Percentiles rank a stretch among this genome's conserved stretches.
phyloP scores from a whole-genome alignment of 306 rosid genomes.

The Medicago lupulina region DNA sequence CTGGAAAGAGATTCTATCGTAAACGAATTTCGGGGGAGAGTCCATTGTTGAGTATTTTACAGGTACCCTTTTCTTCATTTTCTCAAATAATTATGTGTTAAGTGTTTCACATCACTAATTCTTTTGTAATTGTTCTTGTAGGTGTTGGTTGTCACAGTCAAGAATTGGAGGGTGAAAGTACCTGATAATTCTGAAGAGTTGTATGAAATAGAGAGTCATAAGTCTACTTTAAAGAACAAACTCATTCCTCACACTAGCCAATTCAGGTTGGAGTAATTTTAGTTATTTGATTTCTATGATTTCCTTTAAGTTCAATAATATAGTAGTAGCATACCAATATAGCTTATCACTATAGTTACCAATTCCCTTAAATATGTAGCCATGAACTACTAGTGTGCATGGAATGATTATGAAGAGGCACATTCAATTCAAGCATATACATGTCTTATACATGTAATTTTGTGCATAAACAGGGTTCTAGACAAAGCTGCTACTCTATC shows the following conservation, averaged over 20 bases:
- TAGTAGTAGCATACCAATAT: neutral
- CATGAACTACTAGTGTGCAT: too few species aligned
- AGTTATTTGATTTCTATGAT: neutral
- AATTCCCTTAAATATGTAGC: too few species aligned
- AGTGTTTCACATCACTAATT: neutral
- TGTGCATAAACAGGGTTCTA: constrained; percentile 47
- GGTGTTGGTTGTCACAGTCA: constrained; percentile 49
- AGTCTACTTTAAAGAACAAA: constrained; percentile 25
- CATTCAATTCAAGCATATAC: neutral
- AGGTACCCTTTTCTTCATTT: constrained; percentile 40
- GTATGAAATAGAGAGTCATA: constrained; percentile 36
- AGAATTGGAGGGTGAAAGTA: constrained; percentile 46
- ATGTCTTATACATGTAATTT: constrained; percentile 8
- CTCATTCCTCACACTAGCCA: constrained; percentile 48
- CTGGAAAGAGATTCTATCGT: constrained; percentile 58
- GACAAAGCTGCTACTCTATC: constrained; percentile 63
- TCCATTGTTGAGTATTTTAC: constrained; percentile 51
- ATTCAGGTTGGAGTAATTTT: constrained; percentile 39
- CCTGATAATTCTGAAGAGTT: constrained; percentile 41
- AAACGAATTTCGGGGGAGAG: constrained; percentile 51
- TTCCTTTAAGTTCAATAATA: neutral
- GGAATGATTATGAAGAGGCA: too few species aligned
- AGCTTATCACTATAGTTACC: neutral
- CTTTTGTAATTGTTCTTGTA: constrained; percentile 31
- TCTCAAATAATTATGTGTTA: neutral